These are phyloP conservation scores for Xylaria palmicola DNA, from an alignment of 495 filamentous ascomycete species.

Conservation along the genomic window DNA sequence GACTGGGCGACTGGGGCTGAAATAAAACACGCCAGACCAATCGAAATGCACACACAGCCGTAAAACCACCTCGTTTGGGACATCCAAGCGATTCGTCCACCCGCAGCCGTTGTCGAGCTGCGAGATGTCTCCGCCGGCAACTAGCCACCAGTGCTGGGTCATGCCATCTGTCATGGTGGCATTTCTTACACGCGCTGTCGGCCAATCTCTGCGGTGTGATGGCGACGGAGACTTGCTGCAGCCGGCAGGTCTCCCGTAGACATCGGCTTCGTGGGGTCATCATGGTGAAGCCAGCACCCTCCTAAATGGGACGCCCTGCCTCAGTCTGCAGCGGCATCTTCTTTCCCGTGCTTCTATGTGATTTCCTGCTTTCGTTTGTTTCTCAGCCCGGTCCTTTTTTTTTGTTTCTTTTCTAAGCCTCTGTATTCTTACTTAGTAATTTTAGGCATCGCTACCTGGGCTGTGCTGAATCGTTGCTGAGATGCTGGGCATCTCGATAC, in stretches of 20 bases:
- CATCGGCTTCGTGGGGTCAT: not conserved
- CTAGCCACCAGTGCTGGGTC: not conserved
- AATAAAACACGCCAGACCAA: slow-evolving; percentile 12
- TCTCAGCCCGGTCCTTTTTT: slow-evolving; percentile 17
- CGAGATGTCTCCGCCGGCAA: slow-evolving; percentile 9
- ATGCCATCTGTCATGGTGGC: not conserved
- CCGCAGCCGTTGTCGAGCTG: slow-evolving; percentile 2
- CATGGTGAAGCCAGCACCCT: not conserved
- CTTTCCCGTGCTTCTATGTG: slow-evolving; percentile 1
- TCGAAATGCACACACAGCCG: not conserved
- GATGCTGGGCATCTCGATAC: slow-evolving; percentile 41
- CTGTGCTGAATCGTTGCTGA: slow-evolving; percentile 33
- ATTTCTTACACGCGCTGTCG: slow-evolving; percentile 1
- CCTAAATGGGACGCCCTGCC: slow-evolving; percentile 16
- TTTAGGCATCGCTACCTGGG: slow-evolving; percentile 13
- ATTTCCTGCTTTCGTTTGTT: slow-evolving; percentile 17
- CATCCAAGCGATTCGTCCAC: not conserved
- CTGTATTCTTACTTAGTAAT: slow-evolving; percentile 23
- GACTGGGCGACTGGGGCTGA: not conserved
- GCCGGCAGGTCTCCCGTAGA: slow-evolving; percentile 6
- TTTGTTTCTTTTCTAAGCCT: slow-evolving; percentile 25
- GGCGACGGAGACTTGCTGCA: not conserved
- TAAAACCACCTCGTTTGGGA: slow-evolving; percentile 4
- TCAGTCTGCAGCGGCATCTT: slow-evolving; percentile 8
- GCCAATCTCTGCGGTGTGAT: slow-evolving; percentile 12